Conservation (phyloP, 257 asterid species). For the Primulina eburnea region DNA sequence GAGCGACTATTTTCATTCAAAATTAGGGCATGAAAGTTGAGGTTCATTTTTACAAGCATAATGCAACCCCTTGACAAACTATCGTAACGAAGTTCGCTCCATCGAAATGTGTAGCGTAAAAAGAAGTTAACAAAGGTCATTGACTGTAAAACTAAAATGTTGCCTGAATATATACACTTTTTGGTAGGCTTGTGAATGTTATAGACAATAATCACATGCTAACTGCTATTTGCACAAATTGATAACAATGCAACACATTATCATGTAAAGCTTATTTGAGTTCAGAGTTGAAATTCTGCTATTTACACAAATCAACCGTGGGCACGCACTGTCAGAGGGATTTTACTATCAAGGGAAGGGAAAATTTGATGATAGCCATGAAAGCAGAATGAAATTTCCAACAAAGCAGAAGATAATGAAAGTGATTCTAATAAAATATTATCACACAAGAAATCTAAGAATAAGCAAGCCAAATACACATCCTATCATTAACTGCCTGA, state of each 20-base stretch:
- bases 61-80: too few species aligned
- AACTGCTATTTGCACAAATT: not conserved
- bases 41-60: too few species aligned
- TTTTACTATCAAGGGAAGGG: not conserved
- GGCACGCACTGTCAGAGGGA: not conserved
- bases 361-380: too few species aligned
- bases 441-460: not conserved
- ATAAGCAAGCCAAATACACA: not conserved
- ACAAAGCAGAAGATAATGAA: not conserved
- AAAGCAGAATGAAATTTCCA: too few species aligned
- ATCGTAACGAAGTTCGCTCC: too few species aligned
- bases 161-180: too few species aligned
- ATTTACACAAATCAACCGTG: not conserved
- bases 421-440: too few species aligned
- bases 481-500: too few species aligned
- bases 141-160: too few species aligned
- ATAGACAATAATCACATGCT: not conserved
- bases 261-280: not conserved
- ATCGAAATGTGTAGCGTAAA: too few species aligned
- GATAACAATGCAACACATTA: not conserved
- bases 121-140: too few species aligned
- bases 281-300: not conserved
- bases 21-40: not conserved
- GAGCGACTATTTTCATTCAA: too few species aligned
- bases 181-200: not conserved